phyloP scores from a whole-genome alignment of 106 monocot species.

The Xerophyta viscosa region DNA sequence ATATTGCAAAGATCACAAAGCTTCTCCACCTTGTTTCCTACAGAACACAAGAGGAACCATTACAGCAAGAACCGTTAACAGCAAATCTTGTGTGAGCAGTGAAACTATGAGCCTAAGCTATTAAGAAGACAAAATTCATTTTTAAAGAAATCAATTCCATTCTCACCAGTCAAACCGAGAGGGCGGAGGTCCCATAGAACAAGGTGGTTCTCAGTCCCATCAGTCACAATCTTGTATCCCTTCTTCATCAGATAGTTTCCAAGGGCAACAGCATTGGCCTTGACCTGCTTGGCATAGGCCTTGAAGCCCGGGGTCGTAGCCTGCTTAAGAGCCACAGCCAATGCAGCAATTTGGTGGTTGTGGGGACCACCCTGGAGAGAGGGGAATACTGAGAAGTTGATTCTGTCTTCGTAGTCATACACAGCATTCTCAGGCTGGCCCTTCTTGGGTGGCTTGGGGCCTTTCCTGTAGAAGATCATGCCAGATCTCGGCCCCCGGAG shows the following conservation, averaged over 20 bases:
- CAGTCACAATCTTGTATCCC: constrained; percentile 84
- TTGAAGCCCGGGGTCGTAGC: constrained; percentile 61
- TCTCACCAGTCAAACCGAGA: constrained; percentile 92
- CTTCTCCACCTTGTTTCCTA: too few species aligned
- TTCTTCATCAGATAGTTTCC: constrained; percentile 75
- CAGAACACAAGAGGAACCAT: too few species aligned
- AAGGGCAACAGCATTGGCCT: constrained; percentile 76
- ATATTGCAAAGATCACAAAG: constrained; percentile 91
- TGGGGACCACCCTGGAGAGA: constrained; percentile 96
- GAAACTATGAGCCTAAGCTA: too few species aligned
- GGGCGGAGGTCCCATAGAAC: constrained; percentile 94
- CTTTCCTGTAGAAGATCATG: constrained; percentile 98
- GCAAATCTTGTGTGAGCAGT: too few species aligned
- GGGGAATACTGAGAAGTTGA: constrained; percentile 93
- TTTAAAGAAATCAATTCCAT: too few species aligned
- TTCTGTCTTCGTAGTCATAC: constrained; percentile 83
- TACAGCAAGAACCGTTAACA: too few species aligned
- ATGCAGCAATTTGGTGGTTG: constrained; percentile 90
- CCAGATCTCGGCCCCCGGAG: constrained; percentile 89
- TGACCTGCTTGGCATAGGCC: constrained; percentile 76
- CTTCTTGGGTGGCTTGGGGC: constrained; percentile 92
- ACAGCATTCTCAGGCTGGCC: constrained; percentile 73
- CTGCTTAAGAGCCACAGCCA: constrained; percentile 87
- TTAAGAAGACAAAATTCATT: too few species aligned
- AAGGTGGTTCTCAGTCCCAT: constrained; percentile 94